These are phyloP conservation scores for Fusarium udum DNA, from an alignment of 2,329 filamentous ascomycete genomes.

Conservation along the genomic window DNA sequence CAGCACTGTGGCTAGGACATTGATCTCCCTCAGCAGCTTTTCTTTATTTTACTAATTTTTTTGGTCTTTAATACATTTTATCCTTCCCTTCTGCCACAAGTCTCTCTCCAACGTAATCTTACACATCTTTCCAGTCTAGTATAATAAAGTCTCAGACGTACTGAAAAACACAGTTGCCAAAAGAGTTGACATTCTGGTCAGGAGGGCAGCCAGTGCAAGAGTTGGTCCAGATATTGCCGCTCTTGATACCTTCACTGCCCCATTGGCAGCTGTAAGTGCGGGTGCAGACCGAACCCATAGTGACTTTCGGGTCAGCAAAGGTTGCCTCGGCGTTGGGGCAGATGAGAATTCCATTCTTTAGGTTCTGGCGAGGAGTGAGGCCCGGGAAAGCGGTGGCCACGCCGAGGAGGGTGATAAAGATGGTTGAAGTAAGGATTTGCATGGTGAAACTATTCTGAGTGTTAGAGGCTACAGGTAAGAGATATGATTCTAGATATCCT, in stretches of 20 bases:
- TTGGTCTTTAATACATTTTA: not conserved
- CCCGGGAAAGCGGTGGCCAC: not conserved
- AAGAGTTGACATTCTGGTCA: not conserved
- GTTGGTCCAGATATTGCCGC: not conserved
- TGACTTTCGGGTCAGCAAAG: not conserved
- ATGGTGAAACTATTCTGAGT: not conserved
- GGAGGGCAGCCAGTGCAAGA: not conserved
- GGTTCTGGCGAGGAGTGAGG: not conserved
- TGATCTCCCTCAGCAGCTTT: not conserved
- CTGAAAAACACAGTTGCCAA: not conserved
- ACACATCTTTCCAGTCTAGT: fast-evolving
- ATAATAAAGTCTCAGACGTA: not conserved
- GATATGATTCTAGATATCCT: too few species aligned
- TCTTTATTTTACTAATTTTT: not conserved
- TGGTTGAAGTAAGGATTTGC: not conserved
- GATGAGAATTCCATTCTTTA: not conserved
- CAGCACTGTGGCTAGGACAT: fast-evolving
- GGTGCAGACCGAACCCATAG: not conserved
- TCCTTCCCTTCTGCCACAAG: fast-evolving
- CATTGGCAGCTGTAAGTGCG: not conserved
- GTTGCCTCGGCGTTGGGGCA: not conserved
- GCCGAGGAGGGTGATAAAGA: not conserved
- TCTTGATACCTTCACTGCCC: not conserved
- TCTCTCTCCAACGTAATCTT: fast-evolving
- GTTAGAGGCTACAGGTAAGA: not conserved